A percentile compares a stretch with the other conserved stretches of the same genome.
Conservation (phyloP, 805 yeast genomes). For the Wickerhamiella dianesei region DNA sequence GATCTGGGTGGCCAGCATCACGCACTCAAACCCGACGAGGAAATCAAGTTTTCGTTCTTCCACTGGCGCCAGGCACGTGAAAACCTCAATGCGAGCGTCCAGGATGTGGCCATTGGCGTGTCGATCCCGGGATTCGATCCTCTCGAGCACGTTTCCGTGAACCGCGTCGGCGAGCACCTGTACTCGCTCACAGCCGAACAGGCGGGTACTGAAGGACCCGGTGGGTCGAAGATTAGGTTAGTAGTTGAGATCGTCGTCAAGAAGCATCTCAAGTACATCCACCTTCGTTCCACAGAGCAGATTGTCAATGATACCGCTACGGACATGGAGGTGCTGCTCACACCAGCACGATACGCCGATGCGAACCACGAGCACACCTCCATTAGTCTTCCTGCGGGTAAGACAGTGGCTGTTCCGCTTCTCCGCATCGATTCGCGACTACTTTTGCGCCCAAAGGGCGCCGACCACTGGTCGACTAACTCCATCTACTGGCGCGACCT, state of each 20-base stretch:
- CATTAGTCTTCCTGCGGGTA: slow-evolving; percentile 40
- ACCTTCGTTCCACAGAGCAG: slow-evolving; percentile 62
- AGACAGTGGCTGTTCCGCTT: slow-evolving; percentile 58
- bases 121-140: slow-evolving; percentile 41
- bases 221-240: slow-evolving; percentile 40
- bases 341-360: slow-evolving; percentile 25
- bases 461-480: slow-evolving; percentile 57
- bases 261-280: slow-evolving; percentile 63
- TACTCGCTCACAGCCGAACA: slow-evolving; percentile 40
- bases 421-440: slow-evolving; percentile 44
- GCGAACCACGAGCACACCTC: slow-evolving; percentile 24
- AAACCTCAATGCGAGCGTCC: slow-evolving; percentile 51
- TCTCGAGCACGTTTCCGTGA: slow-evolving; percentile 47
- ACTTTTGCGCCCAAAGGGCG: slow-evolving; percentile 46
- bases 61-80: slow-evolving; percentile 87
- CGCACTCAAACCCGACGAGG: slow-evolving; percentile 33
- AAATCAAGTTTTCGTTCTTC: slow-evolving; percentile 78
- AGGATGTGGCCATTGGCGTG: slow-evolving; percentile 49
- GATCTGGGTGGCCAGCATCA: slow-evolving; percentile 28
- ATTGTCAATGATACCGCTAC: slow-evolving; percentile 57
- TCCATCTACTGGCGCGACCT: slow-evolving; percentile 48
- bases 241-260: slow-evolving; percentile 57
- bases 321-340: slow-evolving; percentile 29
- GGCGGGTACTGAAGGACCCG: not conserved
- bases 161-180: slow-evolving; percentile 72